These are phyloP conservation scores for Symbiodinium natans DNA, from an alignment of 73 alveolate species.

Conservation along the genomic window DNA sequence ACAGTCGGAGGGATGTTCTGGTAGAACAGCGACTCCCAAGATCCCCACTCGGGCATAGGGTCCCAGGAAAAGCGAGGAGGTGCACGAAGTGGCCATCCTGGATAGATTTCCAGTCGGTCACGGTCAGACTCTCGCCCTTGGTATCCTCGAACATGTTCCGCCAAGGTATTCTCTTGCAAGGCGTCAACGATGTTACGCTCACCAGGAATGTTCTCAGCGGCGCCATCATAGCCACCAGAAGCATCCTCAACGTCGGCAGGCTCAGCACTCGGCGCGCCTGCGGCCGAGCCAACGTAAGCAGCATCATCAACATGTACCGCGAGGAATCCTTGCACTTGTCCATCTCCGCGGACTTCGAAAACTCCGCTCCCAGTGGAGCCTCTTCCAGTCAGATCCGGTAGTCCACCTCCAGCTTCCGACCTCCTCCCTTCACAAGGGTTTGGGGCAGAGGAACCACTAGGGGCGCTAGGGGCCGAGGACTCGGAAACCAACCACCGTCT, in stretches of 20 bases:
- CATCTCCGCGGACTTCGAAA: too few species aligned
- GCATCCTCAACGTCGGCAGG: too few species aligned
- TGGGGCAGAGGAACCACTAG: not conserved
- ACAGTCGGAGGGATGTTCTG: not conserved
- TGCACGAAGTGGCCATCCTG: not conserved
- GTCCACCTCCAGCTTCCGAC: not conserved
- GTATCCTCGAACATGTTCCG: not conserved
- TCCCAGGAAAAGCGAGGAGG: not conserved
- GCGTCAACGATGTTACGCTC: not conserved
- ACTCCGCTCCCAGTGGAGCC: too few species aligned
- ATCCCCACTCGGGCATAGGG: not conserved
- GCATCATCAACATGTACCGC: not conserved
- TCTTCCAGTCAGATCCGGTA: not conserved
- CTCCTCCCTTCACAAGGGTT: not conserved
- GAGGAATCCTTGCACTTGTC: too few species aligned
- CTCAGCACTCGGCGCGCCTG: not conserved
- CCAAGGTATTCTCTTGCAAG: not conserved
- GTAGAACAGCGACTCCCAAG: not conserved
- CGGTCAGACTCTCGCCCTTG: not conserved
- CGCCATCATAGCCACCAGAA: not conserved
- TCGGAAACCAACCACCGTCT: too few species aligned
- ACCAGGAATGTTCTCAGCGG: not conserved
- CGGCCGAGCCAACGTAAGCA: not conserved
- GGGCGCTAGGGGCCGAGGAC: too few species aligned
- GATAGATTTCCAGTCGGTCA: not conserved